Percentiles rank a stretch among this genome's conserved stretches.
Conservation (phyloP, 2,329 filamentous ascomycete species). For the Aurifilum marmelostoma region DNA sequence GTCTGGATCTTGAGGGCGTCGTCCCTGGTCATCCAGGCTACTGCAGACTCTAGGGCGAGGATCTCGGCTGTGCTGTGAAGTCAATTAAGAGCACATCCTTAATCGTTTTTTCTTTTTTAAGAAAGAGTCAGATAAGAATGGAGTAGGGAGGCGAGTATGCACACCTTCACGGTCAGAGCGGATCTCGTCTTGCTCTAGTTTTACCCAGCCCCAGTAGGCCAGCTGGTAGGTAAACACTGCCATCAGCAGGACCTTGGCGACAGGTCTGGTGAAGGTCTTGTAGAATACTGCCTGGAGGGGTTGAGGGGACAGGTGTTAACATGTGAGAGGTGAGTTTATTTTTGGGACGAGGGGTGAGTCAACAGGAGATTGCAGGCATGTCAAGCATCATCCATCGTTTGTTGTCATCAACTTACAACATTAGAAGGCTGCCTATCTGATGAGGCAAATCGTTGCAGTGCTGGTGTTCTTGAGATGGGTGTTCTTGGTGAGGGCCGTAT, state of each 20-base stretch:
- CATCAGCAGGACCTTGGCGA: constrained; percentile 74
- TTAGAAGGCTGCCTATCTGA: constrained; percentile 27
- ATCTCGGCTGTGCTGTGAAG: constrained; percentile 34
- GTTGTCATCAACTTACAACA: constrained; percentile 17
- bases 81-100: constrained; percentile 10
- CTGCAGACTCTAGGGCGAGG: constrained; percentile 42
- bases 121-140: not conserved
- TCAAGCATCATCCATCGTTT: not conserved
- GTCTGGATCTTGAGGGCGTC: constrained; percentile 5
- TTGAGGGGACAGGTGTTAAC: constrained; percentile 19
- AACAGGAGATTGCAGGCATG: not conserved
- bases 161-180: constrained; percentile 61
- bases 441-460: constrained; percentile 32
- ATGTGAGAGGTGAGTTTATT: not conserved
- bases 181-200: constrained; percentile 73
- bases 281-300: constrained; percentile 67
- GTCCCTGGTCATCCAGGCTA: constrained; percentile 31
- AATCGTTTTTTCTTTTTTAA: too few relatives aligned
- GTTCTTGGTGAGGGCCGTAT: constrained; percentile 15
- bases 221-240: constrained; percentile 80
- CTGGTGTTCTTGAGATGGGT: constrained; percentile 1
- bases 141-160: constrained; percentile 28
- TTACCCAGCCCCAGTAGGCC: constrained; percentile 74
- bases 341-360: not conserved
- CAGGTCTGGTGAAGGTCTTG: constrained; percentile 71